Conservation (phyloP, 2,329 filamentous ascomycete genomes). For the Aspergillus latus region DNA sequence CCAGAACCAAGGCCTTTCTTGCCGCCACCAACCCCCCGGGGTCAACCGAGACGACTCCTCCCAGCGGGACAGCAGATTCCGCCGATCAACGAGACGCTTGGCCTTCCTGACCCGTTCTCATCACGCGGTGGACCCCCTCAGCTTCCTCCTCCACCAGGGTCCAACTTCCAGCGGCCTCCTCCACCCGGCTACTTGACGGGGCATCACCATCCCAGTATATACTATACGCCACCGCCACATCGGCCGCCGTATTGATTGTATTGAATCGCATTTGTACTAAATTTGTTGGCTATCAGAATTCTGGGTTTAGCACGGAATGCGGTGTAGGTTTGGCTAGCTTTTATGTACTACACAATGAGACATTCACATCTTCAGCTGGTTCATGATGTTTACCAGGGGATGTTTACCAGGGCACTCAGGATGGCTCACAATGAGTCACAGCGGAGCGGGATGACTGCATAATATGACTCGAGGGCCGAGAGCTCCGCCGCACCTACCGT, state of each 20-base stretch:
- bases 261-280: conserved; percentile 4
- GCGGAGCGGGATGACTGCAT: conserved; percentile 12
- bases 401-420: conserved; percentile 5
- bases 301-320: background rate
- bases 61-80: conserved; percentile 36
- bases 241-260: conserved; percentile 14
- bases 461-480: conserved; percentile 16
- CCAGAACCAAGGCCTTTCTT: conserved; percentile 35
- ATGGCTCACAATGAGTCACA: conserved; percentile 22
- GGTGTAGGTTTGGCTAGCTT: conserved; percentile 9
- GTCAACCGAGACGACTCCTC: conserved; percentile 39
- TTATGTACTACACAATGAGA: conserved; percentile 4
- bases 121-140: conserved; percentile 37
- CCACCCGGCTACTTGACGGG: conserved; percentile 30
- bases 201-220: conserved; percentile 24
- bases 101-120: conserved; percentile 40
- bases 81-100: conserved; percentile 32
- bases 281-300: conserved; percentile 1
- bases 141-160: conserved; percentile 42
- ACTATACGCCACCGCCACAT: conserved; percentile 25
- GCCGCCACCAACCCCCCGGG: conserved; percentile 29
- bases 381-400: no score
- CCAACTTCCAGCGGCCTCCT: conserved; percentile 37
- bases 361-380: background rate
- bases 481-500: conserved; percentile 18